Evolutionary conservation across 257 asterid genomes (phyloP), one percentile per base, ranked within the genome.

Genomic region (Fraxinus quadrangulata): DNA sequence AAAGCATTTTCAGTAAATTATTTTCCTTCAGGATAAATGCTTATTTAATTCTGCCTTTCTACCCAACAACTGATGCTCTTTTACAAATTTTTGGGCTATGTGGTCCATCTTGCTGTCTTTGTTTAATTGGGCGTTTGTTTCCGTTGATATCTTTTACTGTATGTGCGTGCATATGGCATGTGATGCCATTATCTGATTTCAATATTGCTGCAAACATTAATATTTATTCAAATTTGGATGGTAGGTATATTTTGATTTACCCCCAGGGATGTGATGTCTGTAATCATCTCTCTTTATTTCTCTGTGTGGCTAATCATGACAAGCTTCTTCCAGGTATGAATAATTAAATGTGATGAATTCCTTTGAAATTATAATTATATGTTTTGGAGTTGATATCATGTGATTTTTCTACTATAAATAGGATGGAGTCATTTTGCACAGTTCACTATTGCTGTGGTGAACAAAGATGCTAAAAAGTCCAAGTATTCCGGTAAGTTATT

Each of bases 381-480:
- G 59, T 56, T 70, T 56, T 49, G 49, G 17, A 79, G 70, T 79
- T 61, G 67, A 71, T 76, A 59, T 73, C 12, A 73, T 3, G 7
- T 28, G 17, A 23, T 37, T 78, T 78, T 45, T 42, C 77, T 70
- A 24, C 39, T 79, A 66, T 67, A 36, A 47, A 65, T 78, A 87
- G 91, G 91, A 14, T 87, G 91, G 91, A 84, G 89, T 84, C 89
- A 87, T 67, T 87, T 87, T 80, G 89, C 91, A 12, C 91, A 87
- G 84, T 87, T 87, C 83, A 85, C 89, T 42, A 87, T 87, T 51
- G 88, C 89, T 67, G 89, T 87, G 80, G 89, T 85, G 74, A 87
- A 87, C 70, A 87, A 87, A 75, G 91, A 87, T 76, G 83, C 85
- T 54, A 87, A 85, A 75, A 85, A 87, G 39, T 83, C 89, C 70